These are phyloP conservation scores for sunflower (Helianthus annuus) DNA, from an alignment of 129 eudicot genomes.

Conservation along the genomic window DNA sequence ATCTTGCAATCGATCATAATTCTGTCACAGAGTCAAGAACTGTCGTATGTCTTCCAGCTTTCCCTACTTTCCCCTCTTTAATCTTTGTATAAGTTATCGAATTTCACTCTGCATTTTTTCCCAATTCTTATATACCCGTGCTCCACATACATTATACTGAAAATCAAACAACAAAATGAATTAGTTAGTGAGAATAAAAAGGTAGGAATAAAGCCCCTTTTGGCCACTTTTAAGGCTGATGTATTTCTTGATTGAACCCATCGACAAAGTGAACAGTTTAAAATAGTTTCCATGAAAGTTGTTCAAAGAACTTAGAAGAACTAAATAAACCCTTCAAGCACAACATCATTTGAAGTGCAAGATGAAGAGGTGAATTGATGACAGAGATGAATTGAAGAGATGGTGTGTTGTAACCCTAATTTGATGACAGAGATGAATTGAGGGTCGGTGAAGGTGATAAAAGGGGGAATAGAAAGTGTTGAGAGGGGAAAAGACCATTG, in stretches of 20 bases:
- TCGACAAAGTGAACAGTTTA: no score
- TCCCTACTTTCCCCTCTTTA: slow-evolving; percentile 85
- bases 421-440: no score
- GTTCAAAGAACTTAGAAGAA: neutral
- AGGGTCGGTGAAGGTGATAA: no score
- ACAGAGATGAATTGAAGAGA: no score
- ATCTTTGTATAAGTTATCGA: slow-evolving; percentile 97
- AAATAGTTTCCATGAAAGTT: no score
- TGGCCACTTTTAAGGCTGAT: neutral
- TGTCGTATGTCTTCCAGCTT: slow-evolving; percentile 54
- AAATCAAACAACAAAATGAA: neutral
- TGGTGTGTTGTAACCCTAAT: no score
- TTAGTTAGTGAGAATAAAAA: neutral
- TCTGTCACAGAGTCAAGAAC: no score
- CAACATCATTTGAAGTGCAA: neutral
- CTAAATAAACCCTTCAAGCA: slow-evolving; percentile 4
- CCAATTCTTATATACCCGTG: slow-evolving; percentile 94
- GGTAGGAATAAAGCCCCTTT: neutral
- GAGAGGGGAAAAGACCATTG: no score
- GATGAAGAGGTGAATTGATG: no score
- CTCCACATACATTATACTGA: slow-evolving; percentile 85
- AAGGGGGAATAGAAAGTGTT: no score
- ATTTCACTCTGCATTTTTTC: slow-evolving; percentile 94
- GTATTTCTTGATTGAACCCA: neutral
- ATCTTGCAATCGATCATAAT: no score